phyloP scores from a whole-genome alignment of 2,329 filamentous ascomycete species.

The Hypocrella siamensis region DNA sequence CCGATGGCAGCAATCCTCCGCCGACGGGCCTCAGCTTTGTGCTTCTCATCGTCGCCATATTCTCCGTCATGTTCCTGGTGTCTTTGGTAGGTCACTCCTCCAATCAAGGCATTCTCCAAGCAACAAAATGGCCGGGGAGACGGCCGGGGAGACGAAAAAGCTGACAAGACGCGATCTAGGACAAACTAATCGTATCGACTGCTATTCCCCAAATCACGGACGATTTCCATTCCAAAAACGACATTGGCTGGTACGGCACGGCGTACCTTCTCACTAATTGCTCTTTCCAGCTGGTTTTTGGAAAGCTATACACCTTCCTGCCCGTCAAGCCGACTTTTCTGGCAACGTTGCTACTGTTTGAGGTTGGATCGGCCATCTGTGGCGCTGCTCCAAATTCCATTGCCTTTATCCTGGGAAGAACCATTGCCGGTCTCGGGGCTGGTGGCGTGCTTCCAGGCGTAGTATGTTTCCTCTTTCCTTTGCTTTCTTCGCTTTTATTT shows the following conservation, averaged over 20 bases:
- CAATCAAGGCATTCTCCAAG: too few species aligned
- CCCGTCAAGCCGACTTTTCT: conserved; percentile 9
- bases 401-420: conserved; percentile 32
- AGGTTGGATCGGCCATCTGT: conserved; percentile 14
- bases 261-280: conserved; percentile 13
- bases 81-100: neutral
- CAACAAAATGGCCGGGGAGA: neutral
- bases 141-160: neutral
- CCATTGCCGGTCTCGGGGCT: conserved; percentile 31
- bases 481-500: neutral
- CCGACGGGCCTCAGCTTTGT: too few species aligned
- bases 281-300: conserved; percentile 14
- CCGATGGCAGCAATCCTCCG: too few species aligned
- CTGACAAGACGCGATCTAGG: neutral
- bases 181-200: conserved; percentile 2
- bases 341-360: conserved; percentile 8
- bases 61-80: neutral
- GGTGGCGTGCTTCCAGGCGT: conserved; percentile 36
- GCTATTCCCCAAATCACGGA: conserved; percentile 12
- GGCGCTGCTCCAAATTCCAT: conserved; percentile 21
- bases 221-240: conserved; percentile 12
- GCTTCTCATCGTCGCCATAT: neutral
- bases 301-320: conserved; percentile 14
- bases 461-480: conserved; percentile 3
- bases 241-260: conserved; percentile 16